These are phyloP conservation scores for Annona squamosa DNA, from an alignment of 164 flowering plant genomes.

Conservation along the genomic window DNA sequence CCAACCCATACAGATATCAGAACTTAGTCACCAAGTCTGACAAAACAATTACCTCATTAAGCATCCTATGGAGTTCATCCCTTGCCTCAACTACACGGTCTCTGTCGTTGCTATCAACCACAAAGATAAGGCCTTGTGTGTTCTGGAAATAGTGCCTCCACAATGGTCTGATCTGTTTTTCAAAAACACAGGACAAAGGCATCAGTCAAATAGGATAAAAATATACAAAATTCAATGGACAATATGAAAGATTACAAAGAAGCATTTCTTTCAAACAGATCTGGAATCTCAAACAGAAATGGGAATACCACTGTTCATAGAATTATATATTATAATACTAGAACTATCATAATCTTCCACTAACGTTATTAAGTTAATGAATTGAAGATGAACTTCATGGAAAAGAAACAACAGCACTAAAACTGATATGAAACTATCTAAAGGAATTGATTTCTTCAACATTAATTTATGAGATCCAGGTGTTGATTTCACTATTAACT, in stretches of 20 bases:
- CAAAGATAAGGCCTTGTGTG: slow-evolving; percentile 75
- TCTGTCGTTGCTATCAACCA: slow-evolving; percentile 74
- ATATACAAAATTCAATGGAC: background rate
- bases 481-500: no score
- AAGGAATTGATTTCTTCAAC: no score
- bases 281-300: background rate
- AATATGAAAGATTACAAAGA: background rate
- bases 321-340: no score
- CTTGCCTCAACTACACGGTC: slow-evolving; percentile 67
- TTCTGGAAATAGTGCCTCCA: slow-evolving; percentile 83
- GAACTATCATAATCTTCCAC: no score
- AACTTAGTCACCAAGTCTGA: background rate
- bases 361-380: no score
- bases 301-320: background rate
- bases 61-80: slow-evolving; percentile 73
- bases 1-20: no score
- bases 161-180: slow-evolving; percentile 53
- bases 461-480: no score
- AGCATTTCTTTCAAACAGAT: background rate
- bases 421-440: no score
- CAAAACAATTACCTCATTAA: slow-evolving; percentile 49
- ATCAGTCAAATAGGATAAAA: background rate
- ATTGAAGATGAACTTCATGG: no score
- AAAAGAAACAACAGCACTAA: no score
- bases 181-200: background rate